phyloP scores from a whole-genome alignment of 495 filamentous ascomycete species.

The Penicillium desertorum region DNA sequence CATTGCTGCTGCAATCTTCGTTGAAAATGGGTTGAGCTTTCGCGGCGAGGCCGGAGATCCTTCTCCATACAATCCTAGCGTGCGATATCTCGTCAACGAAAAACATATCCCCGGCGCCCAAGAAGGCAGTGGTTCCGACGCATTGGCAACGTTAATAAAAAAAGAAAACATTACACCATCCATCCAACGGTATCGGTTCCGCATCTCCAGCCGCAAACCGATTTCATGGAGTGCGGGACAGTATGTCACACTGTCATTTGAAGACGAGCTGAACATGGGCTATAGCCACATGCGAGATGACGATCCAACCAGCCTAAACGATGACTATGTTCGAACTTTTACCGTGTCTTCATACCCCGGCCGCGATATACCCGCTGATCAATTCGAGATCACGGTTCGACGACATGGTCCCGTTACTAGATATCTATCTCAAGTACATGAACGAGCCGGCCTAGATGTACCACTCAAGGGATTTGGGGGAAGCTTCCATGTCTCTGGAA shows the following conservation, averaged over 20 bases:
- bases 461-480: constrained; percentile 72
- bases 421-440: constrained; percentile 59
- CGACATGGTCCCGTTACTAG: constrained; percentile 65
- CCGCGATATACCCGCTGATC: constrained; percentile 34
- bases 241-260: constrained; percentile 72
- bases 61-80: constrained; percentile 71
- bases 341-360: constrained; percentile 64
- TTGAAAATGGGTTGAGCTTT: constrained; percentile 64
- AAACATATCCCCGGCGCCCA: constrained; percentile 27
- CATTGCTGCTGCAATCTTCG: constrained; percentile 58
- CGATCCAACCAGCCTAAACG: constrained; percentile 74
- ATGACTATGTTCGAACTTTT: constrained; percentile 80
- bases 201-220: constrained; percentile 45
- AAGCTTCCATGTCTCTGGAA: constrained; percentile 53
- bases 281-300: constrained; percentile 80
- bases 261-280: constrained; percentile 62
- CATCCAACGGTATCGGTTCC: constrained; percentile 63
- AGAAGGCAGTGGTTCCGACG: constrained; percentile 20
- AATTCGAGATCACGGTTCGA: constrained; percentile 71
- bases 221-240: constrained; percentile 64
- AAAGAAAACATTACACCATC: constrained; percentile 60
- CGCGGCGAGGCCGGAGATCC: constrained; percentile 55
- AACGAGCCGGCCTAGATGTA: constrained; percentile 56
- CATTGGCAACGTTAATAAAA: constrained; percentile 52
- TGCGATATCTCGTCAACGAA: constrained; percentile 56